Base-by-base conservation (phyloP, 108 stramenopile species). In the Skeletonema potamos region DNA sequence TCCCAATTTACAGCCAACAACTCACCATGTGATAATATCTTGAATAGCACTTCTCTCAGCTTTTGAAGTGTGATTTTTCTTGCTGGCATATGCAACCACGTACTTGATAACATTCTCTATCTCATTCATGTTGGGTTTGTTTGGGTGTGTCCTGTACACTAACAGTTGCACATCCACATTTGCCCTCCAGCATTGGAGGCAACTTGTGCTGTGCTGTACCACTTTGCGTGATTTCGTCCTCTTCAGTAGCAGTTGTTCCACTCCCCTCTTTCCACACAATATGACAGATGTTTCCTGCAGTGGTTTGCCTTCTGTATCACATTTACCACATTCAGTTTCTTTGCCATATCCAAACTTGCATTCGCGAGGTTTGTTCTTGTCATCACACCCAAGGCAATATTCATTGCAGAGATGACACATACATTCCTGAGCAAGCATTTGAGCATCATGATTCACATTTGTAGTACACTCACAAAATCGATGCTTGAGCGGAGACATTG, bases 31-130 rank as follows among this genome's bases (percentile, higher is more conserved):
- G 8, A 58, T 58, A n/a, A 58, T 29, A 22, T 58, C 15, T 15
- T 58, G 57, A 22, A 58, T 58, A 4, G 32, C 32, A 3, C 27
- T 15, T n/a, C 12, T 58, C 24, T 58, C 57, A 7, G 24, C 15
- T 18, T 29, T 58, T 1, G 28, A 11, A 2, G 57, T 58, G 44
- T 18, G 17, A 36, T 67, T 34, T 15, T 39, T 10, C 7, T 66
- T 66, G 8, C 64, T 41, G n/a, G 64, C 43, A n/a, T 66, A 66
- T 4, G 66, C 66, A 13, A 67, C 66, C 4, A 67, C 55, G 30
- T 67, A 67, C 24, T 17, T 2, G 24, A 27, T 30, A 0, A 66
- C 65, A 1, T 20, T 29, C 12, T 66, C 65, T 3, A 66, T 66
- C 54, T 66, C 65, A 1, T 5, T 22, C 2, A 66, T 27, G 43